Evolutionary conservation across 2,329 filamentous ascomycete species (phyloP).

Genomic region (Aspergillus persii): DNA sequence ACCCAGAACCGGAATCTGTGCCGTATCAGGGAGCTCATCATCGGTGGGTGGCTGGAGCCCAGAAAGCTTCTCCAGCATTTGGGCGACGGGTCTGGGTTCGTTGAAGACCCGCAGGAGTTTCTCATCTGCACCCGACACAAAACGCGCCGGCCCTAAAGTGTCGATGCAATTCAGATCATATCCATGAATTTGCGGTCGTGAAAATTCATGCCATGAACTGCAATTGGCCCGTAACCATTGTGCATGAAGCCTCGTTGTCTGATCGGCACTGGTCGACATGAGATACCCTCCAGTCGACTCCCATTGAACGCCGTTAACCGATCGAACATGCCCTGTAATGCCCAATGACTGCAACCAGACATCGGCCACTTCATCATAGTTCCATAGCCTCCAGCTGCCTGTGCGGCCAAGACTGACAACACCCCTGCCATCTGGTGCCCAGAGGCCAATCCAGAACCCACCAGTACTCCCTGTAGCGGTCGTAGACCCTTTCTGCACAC

Average conservation of each 20-base stretch:
- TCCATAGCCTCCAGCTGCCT: slow-evolving; percentile 90
- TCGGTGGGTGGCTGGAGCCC: slow-evolving; percentile 50
- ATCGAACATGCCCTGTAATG: slow-evolving; percentile 77
- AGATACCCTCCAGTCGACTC: slow-evolving; percentile 77
- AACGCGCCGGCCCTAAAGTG: slow-evolving; percentile 67
- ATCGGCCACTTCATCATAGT: slow-evolving; percentile 58
- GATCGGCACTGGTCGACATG: slow-evolving; percentile 84
- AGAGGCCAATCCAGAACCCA: slow-evolving; percentile 94
- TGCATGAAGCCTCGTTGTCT: slow-evolving; percentile 85
- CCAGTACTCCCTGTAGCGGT: slow-evolving; percentile 94
- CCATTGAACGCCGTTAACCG: slow-evolving; percentile 83
- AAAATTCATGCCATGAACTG: slow-evolving; percentile 89
- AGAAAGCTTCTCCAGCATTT: slow-evolving; percentile 67
- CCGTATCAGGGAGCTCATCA: slow-evolving; percentile 70
- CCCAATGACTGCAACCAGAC: slow-evolving; percentile 75
- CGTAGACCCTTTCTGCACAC: slow-evolving; percentile 89
- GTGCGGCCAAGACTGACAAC: slow-evolving; percentile 85
- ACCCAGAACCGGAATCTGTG: slow-evolving; percentile 91
- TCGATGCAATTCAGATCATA: slow-evolving; percentile 97
- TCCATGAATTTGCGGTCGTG: slow-evolving; percentile 92
- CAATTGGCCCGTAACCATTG: slow-evolving; percentile 62
- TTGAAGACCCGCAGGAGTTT: slow-evolving; percentile 96
- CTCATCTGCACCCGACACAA: slow-evolving; percentile 94
- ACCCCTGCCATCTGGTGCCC: slow-evolving; percentile 73
- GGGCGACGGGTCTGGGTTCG: slow-evolving; percentile 78